Evolutionary conservation across 1,139 yeast genomes (phyloP), one percentile per base, ranked within the genome.

Genomic region (Insectozyma bohioensis): DNA sequence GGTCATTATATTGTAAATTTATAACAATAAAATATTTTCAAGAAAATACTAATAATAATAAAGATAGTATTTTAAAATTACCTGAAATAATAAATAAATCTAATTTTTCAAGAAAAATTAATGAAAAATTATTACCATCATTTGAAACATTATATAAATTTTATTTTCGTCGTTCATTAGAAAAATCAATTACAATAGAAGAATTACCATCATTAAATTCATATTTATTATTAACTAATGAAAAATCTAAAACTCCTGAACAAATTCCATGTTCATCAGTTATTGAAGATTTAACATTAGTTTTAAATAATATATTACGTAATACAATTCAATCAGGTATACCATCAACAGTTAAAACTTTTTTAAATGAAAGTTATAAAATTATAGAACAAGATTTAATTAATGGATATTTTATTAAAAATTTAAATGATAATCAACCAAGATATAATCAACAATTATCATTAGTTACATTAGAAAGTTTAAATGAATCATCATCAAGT

Each of bases 1-100:
- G 98, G 97, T 69, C 85, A 6, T 71, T 87, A 54, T 94, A 88
- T 55, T 72, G 85, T 40, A 78, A 78, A 49, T 92, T 88, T 48
- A 71, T 86, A 45, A 75, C 86, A 2, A 68, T 74, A 20, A 75
- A 83, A 41, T 85, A 85, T 78, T 67, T 53, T 35, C 28, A 36
- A 28, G 5, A 25, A 3, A 9, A 29, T 4, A 23, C 24, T 1
- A 12, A 18, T 11, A 42, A 37, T 6, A n/a, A n/a, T n/a, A n/a
- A n/a, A n/a, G n/a, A n/a, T n/a, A n/a, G n/a, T n/a, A n/a, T n/a
- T n/a, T 45, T 72, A 20, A 51, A 53, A 21, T 46, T 75, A 20
- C 87, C 88, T 2, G 54, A 61, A 26, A 72, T 86, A 5, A 64
- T 88, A 4, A 32, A 61, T 2, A 63, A 75, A n/a, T 80, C 94